A percentile compares a stretch with the other conserved stretches of the same genome.
Evolutionary conservation across 176 grass and related monocot species (phyloP).

Genomic region (Eleusine coracana): DNA sequence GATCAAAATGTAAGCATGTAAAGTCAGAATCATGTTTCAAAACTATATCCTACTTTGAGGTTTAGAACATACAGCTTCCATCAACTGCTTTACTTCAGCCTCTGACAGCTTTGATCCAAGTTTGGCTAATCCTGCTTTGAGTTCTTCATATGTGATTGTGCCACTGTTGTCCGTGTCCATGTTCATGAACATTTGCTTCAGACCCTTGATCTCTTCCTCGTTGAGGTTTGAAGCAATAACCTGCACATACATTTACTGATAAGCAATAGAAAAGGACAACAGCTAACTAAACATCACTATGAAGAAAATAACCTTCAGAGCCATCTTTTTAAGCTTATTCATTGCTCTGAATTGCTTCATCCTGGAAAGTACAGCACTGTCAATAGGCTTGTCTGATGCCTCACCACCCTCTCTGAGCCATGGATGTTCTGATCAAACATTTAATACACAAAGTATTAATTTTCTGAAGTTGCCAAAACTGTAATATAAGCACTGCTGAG

Average conservation of each 20-base stretch:
- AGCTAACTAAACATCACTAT: constrained; percentile 15
- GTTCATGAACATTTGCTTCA: constrained; percentile 99
- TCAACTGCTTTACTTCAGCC: constrained; percentile 97
- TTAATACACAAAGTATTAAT: constrained; percentile 35
- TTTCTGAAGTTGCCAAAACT: not conserved
- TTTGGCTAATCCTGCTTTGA: constrained; percentile 84
- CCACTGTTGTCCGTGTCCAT: constrained; percentile 95
- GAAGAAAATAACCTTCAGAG: constrained; percentile 73
- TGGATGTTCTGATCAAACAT: constrained; percentile 76
- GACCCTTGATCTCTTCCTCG: constrained; percentile 92
- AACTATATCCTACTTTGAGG: constrained; percentile 24
- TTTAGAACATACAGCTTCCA: constrained; percentile 78
- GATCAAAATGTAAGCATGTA: constrained; percentile 33
- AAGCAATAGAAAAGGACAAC: not conserved
- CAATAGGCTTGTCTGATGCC: constrained; percentile 95
- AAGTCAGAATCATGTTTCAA: constrained; percentile 20
- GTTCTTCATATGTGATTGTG: constrained; percentile 96
- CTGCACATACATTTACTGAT: constrained; percentile 47
- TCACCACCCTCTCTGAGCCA: constrained; percentile 88
- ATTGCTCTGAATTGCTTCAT: constrained; percentile 99
- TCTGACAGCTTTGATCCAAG: constrained; percentile 90
- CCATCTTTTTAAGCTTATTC: constrained; percentile 99
- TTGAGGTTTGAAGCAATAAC: constrained; percentile 96
- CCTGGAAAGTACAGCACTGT: constrained; percentile 96
- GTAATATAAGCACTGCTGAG: constrained; percentile 25